A percentile compares a stretch with the other conserved stretches of the same genome.
These are phyloP conservation scores for Goniomonas avonlea DNA, from an alignment of 78 protist genomes.

Conservation along the genomic window DNA sequence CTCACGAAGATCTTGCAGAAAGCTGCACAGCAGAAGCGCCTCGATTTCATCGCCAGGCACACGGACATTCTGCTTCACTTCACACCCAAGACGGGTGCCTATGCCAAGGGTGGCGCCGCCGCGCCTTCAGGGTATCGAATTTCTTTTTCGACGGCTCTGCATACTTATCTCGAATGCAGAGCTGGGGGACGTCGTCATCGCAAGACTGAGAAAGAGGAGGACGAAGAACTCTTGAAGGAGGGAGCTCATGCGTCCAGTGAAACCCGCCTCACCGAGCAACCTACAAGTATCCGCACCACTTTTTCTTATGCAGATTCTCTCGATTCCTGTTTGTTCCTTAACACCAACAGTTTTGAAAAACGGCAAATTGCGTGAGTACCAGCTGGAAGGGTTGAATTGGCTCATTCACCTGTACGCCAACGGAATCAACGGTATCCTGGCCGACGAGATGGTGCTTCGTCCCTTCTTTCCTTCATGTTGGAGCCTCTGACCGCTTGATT, in stretches of 20 bases:
- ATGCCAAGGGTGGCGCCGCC: no score
- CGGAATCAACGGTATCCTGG: conserved; percentile 41
- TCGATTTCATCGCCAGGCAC: background rate
- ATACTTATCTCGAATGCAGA: no score
- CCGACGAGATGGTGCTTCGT: conserved; percentile 45
- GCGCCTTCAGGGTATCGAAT: no score
- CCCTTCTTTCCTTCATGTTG: background rate
- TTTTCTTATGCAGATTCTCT: background rate
- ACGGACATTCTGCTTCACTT: conserved; percentile 3
- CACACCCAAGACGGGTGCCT: background rate
- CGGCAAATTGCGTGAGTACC: conserved; percentile 55
- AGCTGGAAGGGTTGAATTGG: conserved; percentile 81
- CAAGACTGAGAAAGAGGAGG: conserved; percentile 9
- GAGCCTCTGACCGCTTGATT: background rate
- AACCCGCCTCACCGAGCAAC: conserved; percentile 11
- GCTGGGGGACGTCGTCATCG: no score
- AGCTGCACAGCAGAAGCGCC: no score
- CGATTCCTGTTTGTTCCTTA: background rate
- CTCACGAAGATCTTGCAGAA: no score
- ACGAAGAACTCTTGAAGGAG: background rate
- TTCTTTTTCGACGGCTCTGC: no score
- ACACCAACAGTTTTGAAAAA: background rate
- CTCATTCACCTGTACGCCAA: conserved; percentile 36
- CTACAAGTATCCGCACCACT: background rate
- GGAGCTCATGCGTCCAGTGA: no score